These are phyloP conservation scores for Cladobotryum mycophilum DNA, from an alignment of 2,329 filamentous ascomycete species.

Conservation along the genomic window DNA sequence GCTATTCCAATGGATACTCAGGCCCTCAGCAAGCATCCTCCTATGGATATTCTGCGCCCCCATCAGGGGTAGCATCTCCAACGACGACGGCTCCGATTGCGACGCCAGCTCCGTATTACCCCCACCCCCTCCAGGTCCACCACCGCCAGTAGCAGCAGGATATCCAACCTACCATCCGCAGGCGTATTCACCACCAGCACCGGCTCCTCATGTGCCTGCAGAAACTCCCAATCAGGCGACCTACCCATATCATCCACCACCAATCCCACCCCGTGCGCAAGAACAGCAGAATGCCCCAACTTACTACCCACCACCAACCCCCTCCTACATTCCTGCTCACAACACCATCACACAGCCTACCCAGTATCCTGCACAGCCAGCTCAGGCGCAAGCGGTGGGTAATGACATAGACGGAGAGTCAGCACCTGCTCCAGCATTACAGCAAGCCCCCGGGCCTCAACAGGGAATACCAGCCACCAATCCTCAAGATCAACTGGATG, in stretches of 20 bases:
- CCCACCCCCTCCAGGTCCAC: constrained; percentile 5
- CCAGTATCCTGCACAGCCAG: not conserved
- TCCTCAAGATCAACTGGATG: not conserved
- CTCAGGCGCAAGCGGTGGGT: not conserved
- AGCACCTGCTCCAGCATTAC: too few relatives aligned
- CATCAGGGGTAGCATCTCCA: not conserved
- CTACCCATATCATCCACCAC: not conserved
- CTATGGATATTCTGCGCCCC: not conserved
- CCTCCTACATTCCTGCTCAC: not conserved
- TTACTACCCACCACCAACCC: not conserved
- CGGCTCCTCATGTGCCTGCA: too few relatives aligned
- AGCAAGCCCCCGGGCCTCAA: not conserved
- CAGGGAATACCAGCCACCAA: not conserved
- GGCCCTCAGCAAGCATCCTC: not conserved
- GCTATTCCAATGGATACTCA: not conserved
- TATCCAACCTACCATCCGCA: not conserved
- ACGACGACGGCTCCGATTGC: not conserved
- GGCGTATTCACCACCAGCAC: too few relatives aligned
- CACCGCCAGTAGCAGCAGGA: not conserved
- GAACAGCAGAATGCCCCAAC: not conserved
- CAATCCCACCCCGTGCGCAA: not conserved
- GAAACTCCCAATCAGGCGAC: too few relatives aligned
- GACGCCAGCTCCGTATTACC: not conserved
- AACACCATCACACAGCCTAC: not conserved
- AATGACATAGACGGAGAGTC: too few relatives aligned